Percentiles rank a stretch among this genome's conserved stretches.
These are phyloP conservation scores for Ustilago bromivora DNA, from an alignment of 1,284 basidiomycete species.

Conservation along the genomic window DNA sequence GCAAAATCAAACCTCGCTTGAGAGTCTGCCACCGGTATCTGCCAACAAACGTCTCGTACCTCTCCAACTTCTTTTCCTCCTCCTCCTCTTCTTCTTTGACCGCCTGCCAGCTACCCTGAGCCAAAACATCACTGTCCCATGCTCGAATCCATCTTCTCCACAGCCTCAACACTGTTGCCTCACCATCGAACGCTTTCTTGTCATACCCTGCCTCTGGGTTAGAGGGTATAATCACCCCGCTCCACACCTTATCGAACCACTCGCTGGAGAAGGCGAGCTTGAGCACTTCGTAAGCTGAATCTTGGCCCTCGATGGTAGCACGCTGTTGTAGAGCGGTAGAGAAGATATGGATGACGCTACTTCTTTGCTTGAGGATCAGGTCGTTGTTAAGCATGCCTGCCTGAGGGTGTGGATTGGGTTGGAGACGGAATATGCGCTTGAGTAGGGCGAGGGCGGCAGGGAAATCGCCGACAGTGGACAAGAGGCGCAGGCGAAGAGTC, in stretches of 20 bases:
- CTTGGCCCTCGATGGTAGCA: neutral
- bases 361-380: constrained; percentile 31
- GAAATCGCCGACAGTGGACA: constrained; percentile 9
- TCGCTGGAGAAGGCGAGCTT: constrained; percentile 4
- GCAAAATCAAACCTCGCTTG: constrained; percentile 17
- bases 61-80: neutral
- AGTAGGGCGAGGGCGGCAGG: constrained; percentile 8
- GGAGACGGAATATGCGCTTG: neutral
- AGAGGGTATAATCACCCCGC: constrained; percentile 3
- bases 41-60: constrained; percentile 16
- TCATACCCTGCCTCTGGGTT: neutral
- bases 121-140: constrained; percentile 22
- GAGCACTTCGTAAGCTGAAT: constrained; percentile 27
- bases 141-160: constrained; percentile 45
- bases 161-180: constrained; percentile 13
- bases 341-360: constrained; percentile 27
- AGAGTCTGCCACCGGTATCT: constrained; percentile 40
- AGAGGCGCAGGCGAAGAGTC: constrained; percentile 13
- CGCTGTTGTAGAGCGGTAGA: constrained; percentile 25
- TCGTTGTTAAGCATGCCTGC: neutral
- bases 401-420: neutral
- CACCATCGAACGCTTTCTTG: constrained; percentile 6
- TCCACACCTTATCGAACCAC: constrained; percentile 27
- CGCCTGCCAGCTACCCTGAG: neutral
- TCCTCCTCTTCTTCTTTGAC: neutral